Conservation (phyloP, 257 asterid species). For the Fraxinus anomala region DNA sequence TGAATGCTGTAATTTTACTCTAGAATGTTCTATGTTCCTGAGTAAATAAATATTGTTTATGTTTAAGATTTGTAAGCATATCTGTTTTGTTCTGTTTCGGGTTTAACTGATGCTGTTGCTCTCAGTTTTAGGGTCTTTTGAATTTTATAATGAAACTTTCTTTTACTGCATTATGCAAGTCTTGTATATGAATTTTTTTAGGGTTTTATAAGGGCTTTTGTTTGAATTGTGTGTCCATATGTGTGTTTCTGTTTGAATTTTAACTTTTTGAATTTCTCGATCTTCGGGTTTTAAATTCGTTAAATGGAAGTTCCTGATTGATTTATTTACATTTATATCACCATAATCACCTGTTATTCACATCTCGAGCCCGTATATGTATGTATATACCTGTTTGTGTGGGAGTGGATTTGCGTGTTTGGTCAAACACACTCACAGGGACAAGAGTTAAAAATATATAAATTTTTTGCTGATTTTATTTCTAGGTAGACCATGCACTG, state of each 20-base stretch:
- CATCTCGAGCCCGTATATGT: neutral
- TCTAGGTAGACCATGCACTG: neutral
- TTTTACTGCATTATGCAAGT: neutral
- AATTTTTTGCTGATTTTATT: neutral
- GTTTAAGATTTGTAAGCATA: constrained; percentile 2
- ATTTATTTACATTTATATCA: neutral
- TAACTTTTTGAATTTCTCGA: neutral
- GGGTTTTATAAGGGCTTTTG: neutral
- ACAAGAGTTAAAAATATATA: neutral
- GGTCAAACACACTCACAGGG: neutral
- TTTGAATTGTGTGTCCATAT: neutral
- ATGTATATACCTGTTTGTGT: neutral
- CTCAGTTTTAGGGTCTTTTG: neutral
- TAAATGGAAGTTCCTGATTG: no score
- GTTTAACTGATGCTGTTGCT: neutral
- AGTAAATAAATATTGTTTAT: neutral
- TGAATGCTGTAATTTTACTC: neutral
- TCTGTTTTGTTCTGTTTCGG: neutral
- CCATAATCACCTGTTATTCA: neutral
- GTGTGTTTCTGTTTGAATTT: neutral
- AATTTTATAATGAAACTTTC: no score
- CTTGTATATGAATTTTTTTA: neutral
- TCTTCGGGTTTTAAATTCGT: no score
- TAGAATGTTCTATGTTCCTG: neutral
- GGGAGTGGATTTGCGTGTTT: neutral